These are phyloP conservation scores for Citrullus amarus DNA, from an alignment of 306 rosid genomes.

Conservation along the genomic window DNA sequence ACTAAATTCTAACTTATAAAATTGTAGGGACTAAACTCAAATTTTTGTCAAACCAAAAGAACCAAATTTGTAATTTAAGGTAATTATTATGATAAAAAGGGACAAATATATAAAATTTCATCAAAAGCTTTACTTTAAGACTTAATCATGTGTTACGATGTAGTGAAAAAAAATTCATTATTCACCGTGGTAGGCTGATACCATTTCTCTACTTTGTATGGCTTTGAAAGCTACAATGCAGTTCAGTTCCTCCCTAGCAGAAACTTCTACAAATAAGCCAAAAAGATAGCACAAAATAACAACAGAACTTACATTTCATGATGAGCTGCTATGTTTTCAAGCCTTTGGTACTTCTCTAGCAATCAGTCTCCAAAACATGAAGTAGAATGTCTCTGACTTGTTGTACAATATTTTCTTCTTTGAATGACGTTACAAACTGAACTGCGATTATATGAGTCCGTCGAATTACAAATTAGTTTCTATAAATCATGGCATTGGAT, in stretches of 20 bases:
- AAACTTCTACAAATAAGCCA: background rate
- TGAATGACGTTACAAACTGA: slow-evolving; percentile 43
- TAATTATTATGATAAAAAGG: background rate
- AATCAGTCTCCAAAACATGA: slow-evolving; percentile 46
- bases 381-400: slow-evolving; percentile 42
- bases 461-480: slow-evolving; percentile 13
- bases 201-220: background rate
- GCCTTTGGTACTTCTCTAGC: slow-evolving; percentile 14
- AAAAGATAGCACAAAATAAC: background rate
- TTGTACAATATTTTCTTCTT: slow-evolving; percentile 45
- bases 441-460: slow-evolving; percentile 25
- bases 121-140: background rate
- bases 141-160: background rate
- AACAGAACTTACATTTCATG: background rate
- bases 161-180: background rate
- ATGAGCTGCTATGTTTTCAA: background rate
- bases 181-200: background rate
- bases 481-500: background rate
- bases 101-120: background rate
- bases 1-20: too few species aligned
- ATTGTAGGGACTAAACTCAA: too few species aligned
- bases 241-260: background rate
- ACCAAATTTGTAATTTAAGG: too few species aligned
- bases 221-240: background rate
- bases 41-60: too few species aligned